Evolutionary conservation across 2,329 filamentous ascomycete species (phyloP).

Genomic region (Sporothrix euskadiensis): DNA sequence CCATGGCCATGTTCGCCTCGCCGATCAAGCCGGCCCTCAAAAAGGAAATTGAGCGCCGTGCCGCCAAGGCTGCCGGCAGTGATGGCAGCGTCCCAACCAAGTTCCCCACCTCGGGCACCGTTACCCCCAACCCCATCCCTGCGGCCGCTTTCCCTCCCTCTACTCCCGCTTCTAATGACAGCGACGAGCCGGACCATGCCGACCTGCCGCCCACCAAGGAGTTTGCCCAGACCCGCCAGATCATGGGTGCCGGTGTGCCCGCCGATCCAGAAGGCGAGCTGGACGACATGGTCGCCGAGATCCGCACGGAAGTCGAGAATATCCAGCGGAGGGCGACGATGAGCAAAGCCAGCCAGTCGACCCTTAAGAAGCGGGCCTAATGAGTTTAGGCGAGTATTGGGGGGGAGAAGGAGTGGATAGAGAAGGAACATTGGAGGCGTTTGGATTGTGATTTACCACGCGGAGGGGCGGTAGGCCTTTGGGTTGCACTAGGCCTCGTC

Average conservation of each 20-base stretch:
- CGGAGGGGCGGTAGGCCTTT: not conserved
- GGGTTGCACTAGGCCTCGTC: not conserved
- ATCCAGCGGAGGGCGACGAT: conserved; percentile 41
- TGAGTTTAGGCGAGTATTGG: not conserved
- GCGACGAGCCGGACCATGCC: conserved; percentile 9
- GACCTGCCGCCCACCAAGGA: conserved; percentile 28
- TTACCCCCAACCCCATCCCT: not conserved
- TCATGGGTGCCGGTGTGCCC: conserved; percentile 60
- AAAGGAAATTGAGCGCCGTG: conserved; percentile 60
- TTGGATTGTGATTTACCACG: not conserved
- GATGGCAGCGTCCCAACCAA: not conserved
- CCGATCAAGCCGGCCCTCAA: conserved; percentile 67
- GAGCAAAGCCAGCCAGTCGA: not conserved
- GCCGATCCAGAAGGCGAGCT: conserved; percentile 74
- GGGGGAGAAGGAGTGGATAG: not conserved
- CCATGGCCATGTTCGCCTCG: conserved; percentile 75
- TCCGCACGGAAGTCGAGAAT: conserved; percentile 70
- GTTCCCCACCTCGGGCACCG: not conserved
- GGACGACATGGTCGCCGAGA: conserved; percentile 74
- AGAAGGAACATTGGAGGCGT: not conserved
- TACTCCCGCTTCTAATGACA: not conserved
- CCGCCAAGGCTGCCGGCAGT: conserved; percentile 42
- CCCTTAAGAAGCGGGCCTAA: conserved; percentile 18
- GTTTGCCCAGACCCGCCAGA: conserved; percentile 23
- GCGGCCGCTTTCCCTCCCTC: not conserved